Evolutionary conservation across 805 yeast genomes (phyloP).

Genomic region (Lipomyces yamanashiensis): DNA sequence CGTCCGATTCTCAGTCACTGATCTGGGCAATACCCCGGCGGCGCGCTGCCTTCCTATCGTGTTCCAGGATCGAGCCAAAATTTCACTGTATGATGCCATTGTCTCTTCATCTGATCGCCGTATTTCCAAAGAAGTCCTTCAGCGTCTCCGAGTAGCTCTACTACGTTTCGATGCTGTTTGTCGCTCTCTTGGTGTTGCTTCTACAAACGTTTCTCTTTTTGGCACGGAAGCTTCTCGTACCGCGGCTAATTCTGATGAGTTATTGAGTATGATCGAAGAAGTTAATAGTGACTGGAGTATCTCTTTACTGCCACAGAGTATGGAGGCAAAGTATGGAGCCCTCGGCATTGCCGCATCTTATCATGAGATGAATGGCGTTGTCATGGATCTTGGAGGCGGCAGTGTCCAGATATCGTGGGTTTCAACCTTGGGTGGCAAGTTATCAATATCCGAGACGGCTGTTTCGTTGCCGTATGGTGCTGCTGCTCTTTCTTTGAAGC

Average conservation of each 20-base stretch:
- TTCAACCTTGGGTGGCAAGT: slow-evolving; percentile 58
- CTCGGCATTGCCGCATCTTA: slow-evolving; percentile 78
- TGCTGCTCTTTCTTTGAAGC: slow-evolving; percentile 63
- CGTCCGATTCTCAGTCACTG: slow-evolving; percentile 71
- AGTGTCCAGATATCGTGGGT: slow-evolving; percentile 74
- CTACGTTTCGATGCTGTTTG: slow-evolving; percentile 70
- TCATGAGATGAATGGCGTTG: slow-evolving; percentile 66
- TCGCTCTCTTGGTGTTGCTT: slow-evolving; percentile 71
- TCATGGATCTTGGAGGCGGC: slow-evolving; percentile 77
- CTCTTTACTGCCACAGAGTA: slow-evolving; percentile 60
- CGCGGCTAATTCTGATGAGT: slow-evolving; percentile 65
- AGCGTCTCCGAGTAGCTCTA: slow-evolving; percentile 66
- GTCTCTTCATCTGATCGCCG: slow-evolving; percentile 8
- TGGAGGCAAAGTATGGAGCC: slow-evolving; percentile 70
- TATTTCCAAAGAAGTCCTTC: slow-evolving; percentile 53
- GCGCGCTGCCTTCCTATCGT: slow-evolving; percentile 80
- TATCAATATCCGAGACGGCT: slow-evolving; percentile 59
- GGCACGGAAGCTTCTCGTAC: slow-evolving; percentile 78
- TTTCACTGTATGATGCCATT: slow-evolving; percentile 64
- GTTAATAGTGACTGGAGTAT: slow-evolving; percentile 68
- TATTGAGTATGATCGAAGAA: slow-evolving; percentile 59
- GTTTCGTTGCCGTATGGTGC: slow-evolving; percentile 73
- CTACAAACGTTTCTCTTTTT: slow-evolving; percentile 61
- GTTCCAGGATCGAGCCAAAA: slow-evolving; percentile 73
- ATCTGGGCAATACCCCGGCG: slow-evolving; percentile 63